Conservation (phyloP, 805 yeast species). For the Cyberlindnera euphorbiiphila region DNA sequence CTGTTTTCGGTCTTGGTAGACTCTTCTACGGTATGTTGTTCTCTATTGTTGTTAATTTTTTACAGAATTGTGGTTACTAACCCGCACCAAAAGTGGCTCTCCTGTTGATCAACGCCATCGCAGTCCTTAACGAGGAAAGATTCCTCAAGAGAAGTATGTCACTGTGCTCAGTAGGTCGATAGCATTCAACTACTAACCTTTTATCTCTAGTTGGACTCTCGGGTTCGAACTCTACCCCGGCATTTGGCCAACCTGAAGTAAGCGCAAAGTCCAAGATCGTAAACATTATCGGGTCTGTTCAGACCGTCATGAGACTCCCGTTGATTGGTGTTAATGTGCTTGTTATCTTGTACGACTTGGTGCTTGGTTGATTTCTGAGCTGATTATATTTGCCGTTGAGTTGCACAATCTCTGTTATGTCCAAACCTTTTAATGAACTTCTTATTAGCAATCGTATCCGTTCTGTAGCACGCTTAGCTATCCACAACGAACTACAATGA, state of each 20-base stretch:
- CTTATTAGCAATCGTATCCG: too few species aligned
- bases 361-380: constrained; percentile 47
- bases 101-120: constrained; percentile 66
- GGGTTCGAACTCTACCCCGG: constrained; percentile 28
- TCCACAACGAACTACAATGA: background rate
- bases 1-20: constrained; percentile 59
- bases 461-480: too few species aligned
- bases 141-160: constrained; percentile 54
- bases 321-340: constrained; percentile 62
- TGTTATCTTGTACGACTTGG: constrained; percentile 65
- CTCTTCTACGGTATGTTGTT: constrained; percentile 43
- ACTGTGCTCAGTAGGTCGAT: background rate
- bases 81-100: constrained; percentile 33
- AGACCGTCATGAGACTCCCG: constrained; percentile 74
- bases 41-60: too few species aligned
- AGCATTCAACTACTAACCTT: constrained; percentile 1
- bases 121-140: constrained; percentile 76
- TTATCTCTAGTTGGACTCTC: constrained; percentile 42
- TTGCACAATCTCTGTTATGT: constrained; percentile 2
- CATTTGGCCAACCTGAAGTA: constrained; percentile 42
- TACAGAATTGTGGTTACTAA: constrained; percentile 1
- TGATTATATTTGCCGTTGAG: background rate
- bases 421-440: constrained; percentile 3
- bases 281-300: constrained; percentile 65
- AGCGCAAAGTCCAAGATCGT: constrained; percentile 57